These are phyloP conservation scores for Termitomyces heimii DNA, from an alignment of 768 basidiomycete genomes.

Conservation along the genomic window DNA sequence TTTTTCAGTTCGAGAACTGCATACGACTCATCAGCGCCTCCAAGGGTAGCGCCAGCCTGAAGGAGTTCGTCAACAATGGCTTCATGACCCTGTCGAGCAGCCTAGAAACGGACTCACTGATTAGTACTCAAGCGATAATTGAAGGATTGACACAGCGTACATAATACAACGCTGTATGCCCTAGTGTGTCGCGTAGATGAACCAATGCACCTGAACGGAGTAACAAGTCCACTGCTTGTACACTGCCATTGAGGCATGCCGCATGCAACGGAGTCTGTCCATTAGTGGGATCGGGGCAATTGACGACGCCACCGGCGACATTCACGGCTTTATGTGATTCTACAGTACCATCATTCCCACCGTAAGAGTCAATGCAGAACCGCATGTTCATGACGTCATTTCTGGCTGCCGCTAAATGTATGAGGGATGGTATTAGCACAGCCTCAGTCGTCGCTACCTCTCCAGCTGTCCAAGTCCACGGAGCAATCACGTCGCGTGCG, in stretches of 20 bases:
- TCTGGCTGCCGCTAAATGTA: slow-evolving; percentile 72
- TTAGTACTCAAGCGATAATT: neutral
- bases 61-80: slow-evolving; percentile 58
- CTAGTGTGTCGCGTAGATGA: slow-evolving; percentile 72
- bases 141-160: slow-evolving; percentile 25
- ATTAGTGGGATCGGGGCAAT: slow-evolving; percentile 64
- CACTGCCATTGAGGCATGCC: slow-evolving; percentile 65
- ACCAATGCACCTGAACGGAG: slow-evolving; percentile 75
- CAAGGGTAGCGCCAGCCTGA: slow-evolving; percentile 69
- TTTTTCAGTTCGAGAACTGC: slow-evolving; percentile 38
- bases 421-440: slow-evolving; percentile 68
- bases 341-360: slow-evolving; percentile 16
- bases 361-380: slow-evolving; percentile 46
- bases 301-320: slow-evolving; percentile 66
- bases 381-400: slow-evolving; percentile 59
- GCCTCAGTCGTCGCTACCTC: slow-evolving; percentile 68
- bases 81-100: slow-evolving; percentile 66
- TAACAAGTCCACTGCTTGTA: slow-evolving; percentile 37
- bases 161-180: slow-evolving; percentile 82
- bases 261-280: slow-evolving; percentile 76
- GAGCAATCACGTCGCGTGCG: slow-evolving; percentile 46
- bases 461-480: slow-evolving; percentile 75
- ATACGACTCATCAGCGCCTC: slow-evolving; percentile 63
- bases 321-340: slow-evolving; percentile 26
- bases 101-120: slow-evolving; percentile 34